Conservation (phyloP, 169 alveolate genomes). For the Plasmodium relictum region DNA sequence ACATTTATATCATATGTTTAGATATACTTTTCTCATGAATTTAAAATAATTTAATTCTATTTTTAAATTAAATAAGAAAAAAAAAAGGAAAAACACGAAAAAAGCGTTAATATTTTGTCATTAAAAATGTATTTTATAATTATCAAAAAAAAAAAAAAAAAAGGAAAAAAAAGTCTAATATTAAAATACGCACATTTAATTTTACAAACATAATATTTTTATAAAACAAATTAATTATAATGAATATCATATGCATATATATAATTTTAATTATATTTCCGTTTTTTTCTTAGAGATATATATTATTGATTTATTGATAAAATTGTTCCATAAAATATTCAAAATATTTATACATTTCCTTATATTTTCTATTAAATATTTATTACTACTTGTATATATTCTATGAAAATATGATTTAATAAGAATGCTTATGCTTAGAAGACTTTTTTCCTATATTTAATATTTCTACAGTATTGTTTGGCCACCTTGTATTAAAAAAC, state of each 20-base stretch:
- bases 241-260: no score
- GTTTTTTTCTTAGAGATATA: no score
- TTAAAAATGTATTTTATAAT: constrained; percentile 10
- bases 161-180: neutral
- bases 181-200: neutral
- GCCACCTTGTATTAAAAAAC: constrained; percentile 75
- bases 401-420: no score
- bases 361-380: neutral
- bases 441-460: constrained; percentile 22
- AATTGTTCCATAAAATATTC: no score
- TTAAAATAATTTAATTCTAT: constrained; percentile 12
- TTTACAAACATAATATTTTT: neutral
- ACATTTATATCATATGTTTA: neutral
- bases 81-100: constrained; percentile 17
- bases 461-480: constrained; percentile 71
- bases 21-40: constrained; percentile 3
- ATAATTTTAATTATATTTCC: no score
- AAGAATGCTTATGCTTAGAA: neutral
- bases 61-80: constrained; percentile 14
- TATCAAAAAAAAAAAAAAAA: neutral
- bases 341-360: neutral
- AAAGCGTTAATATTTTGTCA: constrained; percentile 1
- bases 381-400: neutral
- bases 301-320: no score
- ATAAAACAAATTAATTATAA: no score